Evolutionary conservation across 306 rosid species (phyloP).

Genomic region (Dalbergia cochinchinensis): DNA sequence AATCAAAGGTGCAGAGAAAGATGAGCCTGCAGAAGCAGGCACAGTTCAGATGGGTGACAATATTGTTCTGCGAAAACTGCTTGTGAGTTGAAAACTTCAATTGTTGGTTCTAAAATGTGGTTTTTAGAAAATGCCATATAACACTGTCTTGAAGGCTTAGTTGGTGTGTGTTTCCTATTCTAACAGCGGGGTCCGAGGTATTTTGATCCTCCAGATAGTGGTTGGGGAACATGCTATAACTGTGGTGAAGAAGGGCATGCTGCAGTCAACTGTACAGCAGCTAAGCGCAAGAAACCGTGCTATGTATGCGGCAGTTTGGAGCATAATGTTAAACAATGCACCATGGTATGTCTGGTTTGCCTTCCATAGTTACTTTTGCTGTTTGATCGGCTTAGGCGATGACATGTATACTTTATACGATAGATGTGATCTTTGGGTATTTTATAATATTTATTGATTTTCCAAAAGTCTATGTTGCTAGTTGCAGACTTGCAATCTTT

Average conservation of each 20-base stretch:
- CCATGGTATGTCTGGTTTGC: slow-evolving; percentile 59
- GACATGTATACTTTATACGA: background rate
- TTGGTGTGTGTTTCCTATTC: slow-evolving; percentile 55
- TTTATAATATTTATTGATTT: background rate
- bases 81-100: slow-evolving; percentile 83
- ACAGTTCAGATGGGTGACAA: slow-evolving; percentile 58
- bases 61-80: slow-evolving; percentile 79
- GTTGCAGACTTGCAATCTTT: slow-evolving; percentile 8
- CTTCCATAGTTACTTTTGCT: background rate
- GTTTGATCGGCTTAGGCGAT: background rate
- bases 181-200: slow-evolving; percentile 97
- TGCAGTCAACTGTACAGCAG: slow-evolving; percentile 75
- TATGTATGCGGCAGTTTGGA: slow-evolving; percentile 91
- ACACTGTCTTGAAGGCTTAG: slow-evolving; percentile 52
- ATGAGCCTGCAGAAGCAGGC: slow-evolving; percentile 51
- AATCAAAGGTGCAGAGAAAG: slow-evolving; percentile 28
- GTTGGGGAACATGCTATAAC: slow-evolving; percentile 90
- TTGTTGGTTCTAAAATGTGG: slow-evolving; percentile 49
- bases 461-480: background rate
- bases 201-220: slow-evolving; percentile 87
- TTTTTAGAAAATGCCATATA: slow-evolving; percentile 47
- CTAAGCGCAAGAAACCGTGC: slow-evolving; percentile 80
- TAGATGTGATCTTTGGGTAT: background rate
- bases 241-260: slow-evolving; percentile 96
- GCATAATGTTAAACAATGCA: slow-evolving; percentile 77